A percentile compares a stretch with the other conserved stretches of the same genome.
These are phyloP conservation scores for Neohortaea acidophila DNA, from an alignment of 495 filamentous ascomycete genomes.

Conservation along the genomic window DNA sequence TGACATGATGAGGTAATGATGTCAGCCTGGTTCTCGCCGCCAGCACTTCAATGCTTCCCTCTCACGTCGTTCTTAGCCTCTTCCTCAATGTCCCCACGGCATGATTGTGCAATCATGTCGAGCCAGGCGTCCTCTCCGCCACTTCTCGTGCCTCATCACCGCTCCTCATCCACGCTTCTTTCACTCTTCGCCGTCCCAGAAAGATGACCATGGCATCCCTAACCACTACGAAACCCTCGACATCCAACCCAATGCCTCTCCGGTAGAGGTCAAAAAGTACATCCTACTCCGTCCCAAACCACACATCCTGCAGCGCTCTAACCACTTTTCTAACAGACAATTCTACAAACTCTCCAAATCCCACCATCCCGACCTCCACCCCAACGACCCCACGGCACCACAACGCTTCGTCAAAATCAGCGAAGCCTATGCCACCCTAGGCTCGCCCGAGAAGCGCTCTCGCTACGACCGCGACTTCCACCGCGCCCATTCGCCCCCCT, in stretches of 20 bases:
- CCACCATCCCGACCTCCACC: slow-evolving; percentile 92
- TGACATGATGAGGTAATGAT: too few species aligned
- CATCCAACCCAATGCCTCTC: slow-evolving; percentile 49
- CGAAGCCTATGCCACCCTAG: slow-evolving; percentile 72
- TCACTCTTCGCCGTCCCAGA: slow-evolving; percentile 20
- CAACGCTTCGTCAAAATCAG: slow-evolving; percentile 70
- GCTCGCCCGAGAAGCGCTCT: slow-evolving; percentile 51
- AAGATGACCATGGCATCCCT: slow-evolving; percentile 19
- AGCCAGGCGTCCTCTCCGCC: neutral
- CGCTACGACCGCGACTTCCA: slow-evolving; percentile 61
- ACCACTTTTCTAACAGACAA: slow-evolving; percentile 35
- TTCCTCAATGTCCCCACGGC: neutral
- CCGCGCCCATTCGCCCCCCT: slow-evolving; percentile 20
- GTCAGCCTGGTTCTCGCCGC: too few species aligned
- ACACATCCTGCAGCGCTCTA: neutral
- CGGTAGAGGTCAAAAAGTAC: slow-evolving; percentile 73
- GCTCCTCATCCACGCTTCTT: slow-evolving; percentile 18
- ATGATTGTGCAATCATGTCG: neutral
- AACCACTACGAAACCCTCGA: slow-evolving; percentile 77
- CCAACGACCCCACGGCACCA: slow-evolving; percentile 51
- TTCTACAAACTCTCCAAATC: slow-evolving; percentile 86
- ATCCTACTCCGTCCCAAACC: slow-evolving; percentile 3
- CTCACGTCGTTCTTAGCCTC: too few species aligned
- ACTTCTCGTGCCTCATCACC: too few species aligned
- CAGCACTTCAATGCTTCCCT: too few species aligned